These are phyloP conservation scores for Hansenula lynferdii DNA, from an alignment of 1,139 yeast species.

Conservation along the genomic window DNA sequence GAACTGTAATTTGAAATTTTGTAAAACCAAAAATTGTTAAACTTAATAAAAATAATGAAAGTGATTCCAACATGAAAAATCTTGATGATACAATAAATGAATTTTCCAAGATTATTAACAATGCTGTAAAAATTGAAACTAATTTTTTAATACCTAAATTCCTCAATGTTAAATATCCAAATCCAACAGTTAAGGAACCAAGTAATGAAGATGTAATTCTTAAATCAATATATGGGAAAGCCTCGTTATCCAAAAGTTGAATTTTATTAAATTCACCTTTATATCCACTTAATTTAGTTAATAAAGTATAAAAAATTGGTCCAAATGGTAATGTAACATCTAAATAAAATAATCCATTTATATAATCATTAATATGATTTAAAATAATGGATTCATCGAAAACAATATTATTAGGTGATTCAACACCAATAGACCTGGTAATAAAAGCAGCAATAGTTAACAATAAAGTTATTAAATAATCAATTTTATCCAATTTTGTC, in stretches of 20 bases:
- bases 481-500: conserved; percentile 7
- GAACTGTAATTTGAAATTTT: conserved; percentile 30
- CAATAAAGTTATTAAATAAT: conserved; percentile 7
- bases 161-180: conserved; percentile 47
- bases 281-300: conserved; percentile 39
- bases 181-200: conserved; percentile 40
- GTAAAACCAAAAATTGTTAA: conserved; percentile 42
- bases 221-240: conserved; percentile 27
- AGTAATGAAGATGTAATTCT: conserved; percentile 50
- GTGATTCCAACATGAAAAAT: conserved; percentile 44
- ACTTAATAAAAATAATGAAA: conserved; percentile 45
- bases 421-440: conserved; percentile 30
- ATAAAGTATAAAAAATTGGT: conserved; percentile 40
- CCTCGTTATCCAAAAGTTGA: conserved; percentile 7
- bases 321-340: conserved; percentile 63
- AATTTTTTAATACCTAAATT: conserved; percentile 37
- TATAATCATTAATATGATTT: conserved; percentile 60
- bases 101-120: conserved; percentile 47
- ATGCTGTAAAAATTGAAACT: conserved; percentile 41
- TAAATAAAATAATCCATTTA: conserved; percentile 54
- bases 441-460: conserved; percentile 10
- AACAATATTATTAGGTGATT: conserved; percentile 43
- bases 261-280: conserved; percentile 31
- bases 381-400: conserved; percentile 68
- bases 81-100: conserved; percentile 48